These are phyloP conservation scores for Peronospora farinosa DNA, from an alignment of 352 stramenopile species.

Conservation along the genomic window DNA sequence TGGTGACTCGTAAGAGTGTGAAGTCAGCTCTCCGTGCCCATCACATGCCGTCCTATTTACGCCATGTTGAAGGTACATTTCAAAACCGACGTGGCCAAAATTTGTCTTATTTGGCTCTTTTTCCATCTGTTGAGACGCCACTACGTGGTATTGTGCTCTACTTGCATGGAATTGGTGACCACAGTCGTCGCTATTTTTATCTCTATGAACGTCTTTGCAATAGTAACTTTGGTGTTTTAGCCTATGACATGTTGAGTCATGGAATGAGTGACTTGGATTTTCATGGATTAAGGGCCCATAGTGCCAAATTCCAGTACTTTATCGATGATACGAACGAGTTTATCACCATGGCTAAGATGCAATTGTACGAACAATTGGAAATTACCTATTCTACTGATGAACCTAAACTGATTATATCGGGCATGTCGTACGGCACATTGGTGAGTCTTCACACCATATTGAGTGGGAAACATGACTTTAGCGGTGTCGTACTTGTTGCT, in stretches of 20 bases:
- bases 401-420: conserved; percentile 46
- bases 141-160: conserved; percentile 45
- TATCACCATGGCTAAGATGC: conserved; percentile 30
- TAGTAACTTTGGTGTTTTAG: conserved; percentile 36
- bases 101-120: conserved; percentile 41
- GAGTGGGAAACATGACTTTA: conserved; percentile 37
- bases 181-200: conserved; percentile 38
- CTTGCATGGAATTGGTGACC: conserved; percentile 45
- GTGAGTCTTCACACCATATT: conserved; percentile 50
- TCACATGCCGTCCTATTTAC: conserved; percentile 35
- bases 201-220: conserved; percentile 38
- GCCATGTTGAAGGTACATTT: conserved; percentile 31
- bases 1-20: too few species aligned
- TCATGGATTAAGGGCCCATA: conserved; percentile 19
- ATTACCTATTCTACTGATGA: not conserved
- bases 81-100: conserved; percentile 36
- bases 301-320: conserved; percentile 41
- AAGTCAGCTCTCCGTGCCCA: conserved; percentile 30
- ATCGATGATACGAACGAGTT: conserved; percentile 52
- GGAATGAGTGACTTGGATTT: conserved; percentile 36
- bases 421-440: conserved; percentile 67
- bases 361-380: conserved; percentile 24
- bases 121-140: conserved; percentile 13
- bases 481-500: conserved; percentile 45
- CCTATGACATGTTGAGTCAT: conserved; percentile 47